A percentile compares a stretch with the other conserved stretches of the same genome.
phyloP scores from a whole-genome alignment of 1,284 basidiomycete genomes.

The Hortiboletus rubellus region DNA sequence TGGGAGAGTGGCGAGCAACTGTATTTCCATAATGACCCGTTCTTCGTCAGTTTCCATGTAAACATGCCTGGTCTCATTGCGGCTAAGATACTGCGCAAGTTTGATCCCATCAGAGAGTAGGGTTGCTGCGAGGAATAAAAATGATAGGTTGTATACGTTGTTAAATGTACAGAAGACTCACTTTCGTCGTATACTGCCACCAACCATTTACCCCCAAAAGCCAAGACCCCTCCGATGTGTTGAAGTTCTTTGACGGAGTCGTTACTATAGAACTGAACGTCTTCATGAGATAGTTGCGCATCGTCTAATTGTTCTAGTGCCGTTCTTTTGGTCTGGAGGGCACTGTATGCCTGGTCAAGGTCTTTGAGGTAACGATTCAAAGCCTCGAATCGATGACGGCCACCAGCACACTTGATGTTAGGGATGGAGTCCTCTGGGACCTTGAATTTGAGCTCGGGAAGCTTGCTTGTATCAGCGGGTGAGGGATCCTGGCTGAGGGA shows the following conservation, averaged over 20 bases:
- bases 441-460: not conserved
- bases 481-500: not conserved
- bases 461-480: not conserved
- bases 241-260: not conserved
- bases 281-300: not conserved
- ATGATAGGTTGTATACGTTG: too few species aligned
- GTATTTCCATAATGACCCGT: conserved; percentile 12
- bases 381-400: conserved; percentile 6
- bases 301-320: too few species aligned
- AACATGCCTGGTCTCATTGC: conserved; percentile 10
- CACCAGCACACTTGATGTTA: conserved; percentile 3
- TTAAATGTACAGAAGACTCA: not conserved
- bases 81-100: conserved; percentile 11
- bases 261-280: not conserved
- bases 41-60: conserved; percentile 18
- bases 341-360: too few species aligned
- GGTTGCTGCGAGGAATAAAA: not conserved
- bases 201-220: conserved; percentile 4
- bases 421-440: not conserved
- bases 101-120: not conserved
- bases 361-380: not conserved
- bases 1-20: not conserved
- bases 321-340: too few species aligned
- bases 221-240: not conserved
- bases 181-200: conserved; percentile 12